These are phyloP conservation scores for Fusarium kyushuense DNA, from an alignment of 2,329 filamentous ascomycete species.

Conservation along the genomic window DNA sequence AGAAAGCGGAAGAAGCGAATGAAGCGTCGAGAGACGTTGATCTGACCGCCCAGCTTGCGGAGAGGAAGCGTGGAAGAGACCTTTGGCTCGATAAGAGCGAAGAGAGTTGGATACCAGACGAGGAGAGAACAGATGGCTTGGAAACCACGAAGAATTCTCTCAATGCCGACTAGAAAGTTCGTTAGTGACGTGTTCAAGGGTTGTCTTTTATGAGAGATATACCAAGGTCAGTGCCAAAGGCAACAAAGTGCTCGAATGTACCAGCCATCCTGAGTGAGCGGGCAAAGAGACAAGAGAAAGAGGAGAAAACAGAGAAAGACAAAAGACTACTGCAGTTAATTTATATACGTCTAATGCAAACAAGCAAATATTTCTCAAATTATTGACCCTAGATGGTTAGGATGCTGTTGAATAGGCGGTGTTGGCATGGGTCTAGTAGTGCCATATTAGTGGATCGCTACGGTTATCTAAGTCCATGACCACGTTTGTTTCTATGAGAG, in stretches of 20 bases:
- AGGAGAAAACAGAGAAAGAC: neutral
- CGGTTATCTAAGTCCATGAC: neutral
- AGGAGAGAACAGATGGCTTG: constrained; percentile 65
- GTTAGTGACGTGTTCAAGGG: constrained; percentile 21
- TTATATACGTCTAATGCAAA: constrained; percentile 23
- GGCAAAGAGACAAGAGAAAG: neutral
- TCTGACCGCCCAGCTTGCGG: constrained; percentile 53
- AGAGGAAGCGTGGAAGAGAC: constrained; percentile 52
- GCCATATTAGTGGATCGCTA: constrained; percentile 21
- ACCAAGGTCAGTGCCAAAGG: constrained; percentile 61
- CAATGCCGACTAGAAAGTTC: constrained; percentile 64
- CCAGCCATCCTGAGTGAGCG: constrained; percentile 43
- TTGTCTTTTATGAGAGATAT: constrained; percentile 41
- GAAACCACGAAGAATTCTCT: constrained; percentile 69
- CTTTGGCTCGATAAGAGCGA: constrained; percentile 51
- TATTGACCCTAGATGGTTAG: constrained; percentile 29
- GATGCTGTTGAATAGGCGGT: constrained; percentile 43
- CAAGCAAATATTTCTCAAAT: constrained; percentile 31
- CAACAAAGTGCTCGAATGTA: constrained; percentile 53
- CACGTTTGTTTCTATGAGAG: constrained; percentile 1
- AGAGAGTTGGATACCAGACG: constrained; percentile 58
- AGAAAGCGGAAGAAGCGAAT: constrained; percentile 78
- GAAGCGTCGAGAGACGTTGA: constrained; percentile 68
- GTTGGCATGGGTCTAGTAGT: constrained; percentile 29
- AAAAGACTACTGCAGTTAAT: neutral